phyloP scores from a whole-genome alignment of 2,329 filamentous ascomycete genomes.

The Epichloe sibirici region DNA sequence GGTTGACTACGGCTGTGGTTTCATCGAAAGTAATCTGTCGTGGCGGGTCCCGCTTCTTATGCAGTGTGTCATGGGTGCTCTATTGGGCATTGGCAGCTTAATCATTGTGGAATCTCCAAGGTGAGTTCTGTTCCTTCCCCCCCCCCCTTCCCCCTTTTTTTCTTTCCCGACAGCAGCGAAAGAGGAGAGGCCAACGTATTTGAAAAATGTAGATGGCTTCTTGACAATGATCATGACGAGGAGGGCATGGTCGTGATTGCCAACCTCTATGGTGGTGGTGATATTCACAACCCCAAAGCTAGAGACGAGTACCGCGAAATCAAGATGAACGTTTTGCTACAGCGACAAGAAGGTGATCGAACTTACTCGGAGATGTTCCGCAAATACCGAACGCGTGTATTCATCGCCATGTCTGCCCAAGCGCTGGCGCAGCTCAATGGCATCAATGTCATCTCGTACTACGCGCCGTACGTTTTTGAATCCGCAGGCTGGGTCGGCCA shows the following conservation, averaged over 20 bases:
- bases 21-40: constrained; percentile 69
- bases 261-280: constrained; percentile 89
- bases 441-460: constrained; percentile 99
- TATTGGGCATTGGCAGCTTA: constrained; percentile 76
- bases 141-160: too few relatives aligned
- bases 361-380: constrained; percentile 91
- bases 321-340: constrained; percentile 91
- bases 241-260: constrained; percentile 98
- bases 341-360: constrained; percentile 89
- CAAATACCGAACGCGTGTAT: constrained; percentile 80
- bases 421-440: constrained; percentile 92
- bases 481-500: constrained; percentile 92
- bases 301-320: constrained; percentile 96
- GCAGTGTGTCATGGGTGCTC: constrained; percentile 87
- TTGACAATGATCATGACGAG: constrained; percentile 96
- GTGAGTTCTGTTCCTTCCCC: constrained; percentile 31
- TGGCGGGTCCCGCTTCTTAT: constrained; percentile 85
- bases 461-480: constrained; percentile 91
- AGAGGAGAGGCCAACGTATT: background rate
- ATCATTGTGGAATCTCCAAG: constrained; percentile 94
- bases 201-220: constrained; percentile 58
- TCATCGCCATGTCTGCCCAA: constrained; percentile 98
- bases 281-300: constrained; percentile 86
- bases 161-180: background rate
- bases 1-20: constrained; percentile 97